Evolutionary conservation across 495 filamentous ascomycete genomes (phyloP).

Genomic region (Physcia stellaris): DNA sequence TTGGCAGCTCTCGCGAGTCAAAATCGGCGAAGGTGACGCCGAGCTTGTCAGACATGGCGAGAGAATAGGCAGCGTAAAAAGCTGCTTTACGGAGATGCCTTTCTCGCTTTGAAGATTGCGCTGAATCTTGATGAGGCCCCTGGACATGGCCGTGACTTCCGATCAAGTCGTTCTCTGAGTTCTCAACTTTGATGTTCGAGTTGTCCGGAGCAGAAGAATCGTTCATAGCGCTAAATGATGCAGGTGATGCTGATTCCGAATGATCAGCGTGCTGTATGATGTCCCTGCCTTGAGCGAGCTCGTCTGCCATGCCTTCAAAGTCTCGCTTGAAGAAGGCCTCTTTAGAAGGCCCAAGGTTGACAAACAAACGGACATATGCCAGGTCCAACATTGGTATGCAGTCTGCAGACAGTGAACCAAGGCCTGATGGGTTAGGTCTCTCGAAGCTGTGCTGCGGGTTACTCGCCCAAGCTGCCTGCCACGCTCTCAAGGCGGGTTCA

Average conservation of each 20-base stretch:
- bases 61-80: slow-evolving; percentile 85
- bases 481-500: slow-evolving; percentile 84
- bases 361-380: slow-evolving; percentile 85
- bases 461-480: slow-evolving; percentile 87
- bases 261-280: slow-evolving; percentile 62
- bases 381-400: slow-evolving; percentile 90
- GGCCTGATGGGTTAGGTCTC: slow-evolving; percentile 79
- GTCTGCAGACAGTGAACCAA: slow-evolving; percentile 80
- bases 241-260: too few relatives aligned
- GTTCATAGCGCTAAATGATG: background rate
- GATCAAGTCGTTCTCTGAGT: background rate
- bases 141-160: slow-evolving; percentile 10
- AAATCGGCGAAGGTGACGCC: slow-evolving; percentile 80
- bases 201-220: background rate
- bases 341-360: slow-evolving; percentile 82
- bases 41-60: slow-evolving; percentile 77
- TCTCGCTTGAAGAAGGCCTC: slow-evolving; percentile 92
- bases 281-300: slow-evolving; percentile 67
- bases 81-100: slow-evolving; percentile 85
- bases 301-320: slow-evolving; percentile 85
- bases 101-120: slow-evolving; percentile 53
- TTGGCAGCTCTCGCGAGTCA: slow-evolving; percentile 75
- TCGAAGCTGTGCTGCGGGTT: slow-evolving; percentile 80
- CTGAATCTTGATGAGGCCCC: slow-evolving; percentile 24
- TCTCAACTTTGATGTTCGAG: slow-evolving; percentile 17